A percentile compares a stretch with the other conserved stretches of the same genome.
phyloP scores from a whole-genome alignment of 352 stramenopile genomes.

The Phytophthora nicotianae region DNA sequence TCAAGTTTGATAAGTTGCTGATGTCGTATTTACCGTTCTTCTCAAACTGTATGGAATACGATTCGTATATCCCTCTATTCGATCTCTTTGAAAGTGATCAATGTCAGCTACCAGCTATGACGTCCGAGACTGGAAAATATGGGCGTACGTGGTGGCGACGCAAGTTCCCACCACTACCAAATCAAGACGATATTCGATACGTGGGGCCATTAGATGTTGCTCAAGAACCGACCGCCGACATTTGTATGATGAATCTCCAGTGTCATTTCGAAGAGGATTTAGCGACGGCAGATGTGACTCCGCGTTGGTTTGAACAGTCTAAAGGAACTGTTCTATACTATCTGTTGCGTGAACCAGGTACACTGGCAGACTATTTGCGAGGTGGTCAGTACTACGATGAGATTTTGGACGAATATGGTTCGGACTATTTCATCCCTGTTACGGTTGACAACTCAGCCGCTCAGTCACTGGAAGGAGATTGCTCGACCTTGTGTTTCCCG shows the following conservation, averaged over 20 bases:
- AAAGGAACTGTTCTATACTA: constrained; percentile 91
- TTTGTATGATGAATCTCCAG: constrained; percentile 88
- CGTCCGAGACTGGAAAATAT: constrained; percentile 65
- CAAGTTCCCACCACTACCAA: constrained; percentile 84
- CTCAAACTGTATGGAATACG: constrained; percentile 96
- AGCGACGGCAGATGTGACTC: constrained; percentile 84
- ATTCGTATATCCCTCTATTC: constrained; percentile 95
- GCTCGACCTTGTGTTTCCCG: constrained; percentile 92
- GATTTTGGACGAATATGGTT: constrained; percentile 52
- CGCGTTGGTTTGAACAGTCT: constrained; percentile 96
- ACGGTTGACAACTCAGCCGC: constrained; percentile 88
- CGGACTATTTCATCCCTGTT: constrained; percentile 96
- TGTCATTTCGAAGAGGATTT: constrained; percentile 96
- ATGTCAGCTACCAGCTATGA: constrained; percentile 89
- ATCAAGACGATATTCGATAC: constrained; percentile 94
- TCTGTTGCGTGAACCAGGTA: constrained; percentile 91
- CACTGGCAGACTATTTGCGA: constrained; percentile 87
- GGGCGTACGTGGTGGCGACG: constrained; percentile 78
- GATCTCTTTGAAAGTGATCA: constrained; percentile 92
- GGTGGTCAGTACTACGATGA: constrained; percentile 78
- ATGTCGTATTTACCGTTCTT: constrained; percentile 97
- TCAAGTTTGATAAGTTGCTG: constrained; percentile 83
- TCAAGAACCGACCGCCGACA: constrained; percentile 90
- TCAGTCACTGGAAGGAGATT: constrained; percentile 83
- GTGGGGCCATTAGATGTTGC: constrained; percentile 91